Evolutionary conservation across 108 stramenopile genomes (phyloP).

Genomic region (Ochromonas danica): DNA sequence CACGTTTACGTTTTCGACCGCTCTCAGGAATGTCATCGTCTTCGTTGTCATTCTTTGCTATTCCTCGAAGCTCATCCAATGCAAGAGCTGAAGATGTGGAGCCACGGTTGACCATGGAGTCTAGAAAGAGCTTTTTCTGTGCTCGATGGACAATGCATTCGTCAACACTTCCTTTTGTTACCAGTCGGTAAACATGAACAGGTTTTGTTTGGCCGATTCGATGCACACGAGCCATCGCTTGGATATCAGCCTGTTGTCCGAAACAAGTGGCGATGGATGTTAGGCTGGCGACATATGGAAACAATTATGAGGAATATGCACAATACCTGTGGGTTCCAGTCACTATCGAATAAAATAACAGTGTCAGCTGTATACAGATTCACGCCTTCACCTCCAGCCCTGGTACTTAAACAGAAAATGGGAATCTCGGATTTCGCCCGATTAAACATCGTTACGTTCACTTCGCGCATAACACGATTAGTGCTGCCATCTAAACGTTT

Average conservation of each 20-base stretch:
- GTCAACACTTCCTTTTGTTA: constrained; percentile 43
- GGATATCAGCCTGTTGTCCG: constrained; percentile 12
- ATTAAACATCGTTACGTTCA: constrained; percentile 91
- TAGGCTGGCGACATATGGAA: no score
- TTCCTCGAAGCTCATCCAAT: no score
- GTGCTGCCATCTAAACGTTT: constrained; percentile 96
- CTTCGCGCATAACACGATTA: constrained; percentile 82
- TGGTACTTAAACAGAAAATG: constrained; percentile 86
- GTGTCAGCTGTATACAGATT: constrained; percentile 96
- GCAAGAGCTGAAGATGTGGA: neutral
- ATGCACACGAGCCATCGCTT: constrained; percentile 60
- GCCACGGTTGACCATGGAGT: constrained; percentile 81
- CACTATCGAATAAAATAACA: constrained; percentile 92
- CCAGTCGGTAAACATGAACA: constrained; percentile 48
- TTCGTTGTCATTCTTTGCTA: constrained; percentile 6
- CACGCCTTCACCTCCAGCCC: constrained; percentile 94
- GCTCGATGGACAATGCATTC: constrained; percentile 95
- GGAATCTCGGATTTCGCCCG: constrained; percentile 79
- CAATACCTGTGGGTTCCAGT: neutral
- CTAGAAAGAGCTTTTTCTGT: constrained; percentile 95
- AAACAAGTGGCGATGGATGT: no score
- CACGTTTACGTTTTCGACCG: neutral
- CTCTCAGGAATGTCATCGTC: neutral
- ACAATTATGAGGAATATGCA: no score
- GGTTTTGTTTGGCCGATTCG: constrained; percentile 54